Percentiles rank a stretch among this genome's conserved stretches.
phyloP scores from a whole-genome alignment of 1,139 yeast species.

The Scheffersomyces quercinus region DNA sequence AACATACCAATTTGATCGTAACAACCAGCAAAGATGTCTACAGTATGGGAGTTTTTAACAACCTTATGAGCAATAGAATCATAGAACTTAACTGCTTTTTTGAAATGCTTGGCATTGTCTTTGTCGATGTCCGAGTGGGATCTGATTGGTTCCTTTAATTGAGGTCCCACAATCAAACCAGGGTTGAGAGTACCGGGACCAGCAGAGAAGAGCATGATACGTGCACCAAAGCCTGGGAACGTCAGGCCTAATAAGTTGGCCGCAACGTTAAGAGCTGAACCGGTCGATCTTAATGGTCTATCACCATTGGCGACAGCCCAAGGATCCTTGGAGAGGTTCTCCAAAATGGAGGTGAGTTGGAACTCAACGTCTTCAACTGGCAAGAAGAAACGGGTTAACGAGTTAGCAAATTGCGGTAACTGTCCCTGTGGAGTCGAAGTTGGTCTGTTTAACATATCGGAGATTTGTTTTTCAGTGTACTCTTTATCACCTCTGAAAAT shows the following conservation, averaged over 20 bases:
- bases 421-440: slow-evolving; percentile 31
- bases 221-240: slow-evolving; percentile 88
- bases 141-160: slow-evolving; percentile 92
- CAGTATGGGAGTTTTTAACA: slow-evolving; percentile 76
- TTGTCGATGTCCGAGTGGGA: slow-evolving; percentile 94
- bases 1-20: slow-evolving; percentile 97
- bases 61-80: slow-evolving; percentile 76
- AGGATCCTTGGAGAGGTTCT: slow-evolving; percentile 78
- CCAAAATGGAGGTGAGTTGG: slow-evolving; percentile 79
- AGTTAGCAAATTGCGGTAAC: slow-evolving; percentile 32
- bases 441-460: slow-evolving; percentile 68
- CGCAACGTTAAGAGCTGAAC: slow-evolving; percentile 88
- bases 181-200: slow-evolving; percentile 97
- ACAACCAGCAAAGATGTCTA: slow-evolving; percentile 96
- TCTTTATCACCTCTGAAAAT: slow-evolving; percentile 94
- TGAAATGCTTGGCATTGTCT: slow-evolving; percentile 86
- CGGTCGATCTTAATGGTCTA: slow-evolving; percentile 90
- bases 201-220: slow-evolving; percentile 86
- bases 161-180: slow-evolving; percentile 90
- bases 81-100: slow-evolving; percentile 86
- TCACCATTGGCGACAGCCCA: slow-evolving; percentile 91
- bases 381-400: slow-evolving; percentile 75
- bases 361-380: slow-evolving; percentile 88
- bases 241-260: slow-evolving; percentile 79
- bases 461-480: slow-evolving; percentile 72